phyloP scores from a whole-genome alignment of 2,329 filamentous ascomycete species.

The Xylariaceae sp. region DNA sequence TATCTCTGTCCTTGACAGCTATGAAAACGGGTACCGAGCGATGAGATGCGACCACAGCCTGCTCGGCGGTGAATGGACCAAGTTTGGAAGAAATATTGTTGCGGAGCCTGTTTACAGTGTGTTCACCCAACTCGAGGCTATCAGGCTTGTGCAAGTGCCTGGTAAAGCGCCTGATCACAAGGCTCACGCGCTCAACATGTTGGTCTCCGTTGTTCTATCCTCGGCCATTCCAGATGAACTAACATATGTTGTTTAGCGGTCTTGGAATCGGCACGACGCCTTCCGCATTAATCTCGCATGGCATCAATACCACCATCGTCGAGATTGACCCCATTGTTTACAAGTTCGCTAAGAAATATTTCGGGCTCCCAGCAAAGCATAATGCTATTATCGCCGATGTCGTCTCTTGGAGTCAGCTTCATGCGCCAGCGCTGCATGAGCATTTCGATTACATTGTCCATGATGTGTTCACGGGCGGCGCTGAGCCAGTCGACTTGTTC shows the following conservation, averaged over 20 bases:
- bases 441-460: conserved; percentile 91
- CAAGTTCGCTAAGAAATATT: conserved; percentile 76
- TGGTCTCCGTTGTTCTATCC: conserved; percentile 33
- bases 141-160: conserved; percentile 66
- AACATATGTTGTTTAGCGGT: conserved; percentile 50
- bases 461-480: conserved; percentile 95
- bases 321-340: conserved; percentile 91
- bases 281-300: conserved; percentile 77
- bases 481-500: conserved; percentile 83
- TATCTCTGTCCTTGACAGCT: conserved; percentile 79
- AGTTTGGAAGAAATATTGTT: conserved; percentile 47
- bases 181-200: conserved; percentile 81
- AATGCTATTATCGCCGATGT: conserved; percentile 79
- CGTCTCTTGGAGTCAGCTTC: conserved; percentile 55
- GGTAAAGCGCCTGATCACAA: conserved; percentile 53
- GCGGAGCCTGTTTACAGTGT: conserved; percentile 89
- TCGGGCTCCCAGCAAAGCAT: conserved; percentile 71
- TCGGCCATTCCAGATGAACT: background rate
- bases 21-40: conserved; percentile 64
- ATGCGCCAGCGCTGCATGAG: conserved; percentile 38
- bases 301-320: conserved; percentile 87
- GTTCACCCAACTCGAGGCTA: conserved; percentile 92
- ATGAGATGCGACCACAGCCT: conserved; percentile 93
- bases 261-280: conserved; percentile 90
- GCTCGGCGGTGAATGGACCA: conserved; percentile 84